Conservation (phyloP, 1,284 basidiomycete genomes). For the Trametes hirsuta region DNA sequence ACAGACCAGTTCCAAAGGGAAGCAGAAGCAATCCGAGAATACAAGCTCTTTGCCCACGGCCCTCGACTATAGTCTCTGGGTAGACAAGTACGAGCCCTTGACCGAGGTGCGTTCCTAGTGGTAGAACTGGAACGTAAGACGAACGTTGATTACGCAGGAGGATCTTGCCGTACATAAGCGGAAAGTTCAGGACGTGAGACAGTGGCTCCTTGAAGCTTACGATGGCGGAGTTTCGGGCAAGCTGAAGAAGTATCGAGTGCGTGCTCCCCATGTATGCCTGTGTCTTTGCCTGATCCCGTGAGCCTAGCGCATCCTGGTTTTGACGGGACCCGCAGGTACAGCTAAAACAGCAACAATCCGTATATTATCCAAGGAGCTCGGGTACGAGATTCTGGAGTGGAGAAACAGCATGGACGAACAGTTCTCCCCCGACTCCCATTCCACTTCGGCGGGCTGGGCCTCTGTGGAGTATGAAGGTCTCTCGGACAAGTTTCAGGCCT, state of each 20-base stretch:
- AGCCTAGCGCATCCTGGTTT: constrained; percentile 75
- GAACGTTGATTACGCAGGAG: constrained; percentile 44
- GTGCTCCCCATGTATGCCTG: constrained; percentile 31
- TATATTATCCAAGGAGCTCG: constrained; percentile 76
- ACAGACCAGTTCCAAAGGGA: constrained; percentile 50
- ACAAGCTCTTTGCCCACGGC: background rate
- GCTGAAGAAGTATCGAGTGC: constrained; percentile 77
- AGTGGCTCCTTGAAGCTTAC: constrained; percentile 87
- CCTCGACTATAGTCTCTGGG: constrained; percentile 66
- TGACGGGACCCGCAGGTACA: constrained; percentile 90
- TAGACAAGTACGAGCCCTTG: constrained; percentile 75
- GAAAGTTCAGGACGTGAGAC: constrained; percentile 84
- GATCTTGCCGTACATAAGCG: constrained; percentile 89
- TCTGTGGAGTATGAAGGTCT: constrained; percentile 54
- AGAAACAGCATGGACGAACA: constrained; percentile 59
- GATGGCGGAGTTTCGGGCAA: constrained; percentile 68
- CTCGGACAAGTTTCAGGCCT: constrained; percentile 77
- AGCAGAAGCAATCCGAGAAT: constrained; percentile 38
- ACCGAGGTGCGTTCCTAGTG: constrained; percentile 52
- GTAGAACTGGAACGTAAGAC: background rate
- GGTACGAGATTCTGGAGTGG: constrained; percentile 89
- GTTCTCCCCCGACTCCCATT: constrained; percentile 14
- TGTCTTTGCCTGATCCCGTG: background rate
- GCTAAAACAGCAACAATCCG: constrained; percentile 89
- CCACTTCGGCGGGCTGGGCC: constrained; percentile 22